A percentile compares a stretch with the other conserved stretches of the same genome.
Evolutionary conservation across 2,329 filamentous ascomycete species (phyloP).

Genomic region (Curvularia sp.): DNA sequence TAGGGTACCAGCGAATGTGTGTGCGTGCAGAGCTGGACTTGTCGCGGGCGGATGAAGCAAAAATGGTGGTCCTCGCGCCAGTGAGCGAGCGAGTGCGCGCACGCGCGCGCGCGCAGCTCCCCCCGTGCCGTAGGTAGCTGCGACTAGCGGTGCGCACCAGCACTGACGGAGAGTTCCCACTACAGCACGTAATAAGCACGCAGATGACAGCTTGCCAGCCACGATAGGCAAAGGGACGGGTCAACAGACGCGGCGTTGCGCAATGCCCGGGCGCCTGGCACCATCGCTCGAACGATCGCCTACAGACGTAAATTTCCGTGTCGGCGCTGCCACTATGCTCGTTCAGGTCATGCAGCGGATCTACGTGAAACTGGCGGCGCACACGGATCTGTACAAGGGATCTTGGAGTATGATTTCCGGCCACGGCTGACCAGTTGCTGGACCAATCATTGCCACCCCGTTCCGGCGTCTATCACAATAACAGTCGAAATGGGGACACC

Average conservation of each 20-base stretch:
- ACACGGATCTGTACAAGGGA: constrained; percentile 41
- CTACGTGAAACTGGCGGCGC: constrained; percentile 46
- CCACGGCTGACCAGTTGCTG: constrained; percentile 24
- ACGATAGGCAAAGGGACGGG: constrained; percentile 27
- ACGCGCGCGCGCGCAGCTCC: constrained; percentile 23
- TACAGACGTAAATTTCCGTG: constrained; percentile 46
- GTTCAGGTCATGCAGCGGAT: constrained; percentile 38
- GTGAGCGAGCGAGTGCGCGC: constrained; percentile 22
- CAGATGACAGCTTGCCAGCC: constrained; percentile 25
- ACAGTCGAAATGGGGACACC: constrained; percentile 17
- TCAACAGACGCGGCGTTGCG: constrained; percentile 45
- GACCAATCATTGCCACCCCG: constrained; percentile 30
- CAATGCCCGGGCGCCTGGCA: constrained; percentile 51
- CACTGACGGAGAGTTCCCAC: constrained; percentile 27
- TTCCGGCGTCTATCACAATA: constrained; percentile 15
- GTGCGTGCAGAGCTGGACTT: constrained; percentile 24
- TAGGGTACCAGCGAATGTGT: not conserved
- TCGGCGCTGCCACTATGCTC: constrained; percentile 41
- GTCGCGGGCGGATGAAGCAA: constrained; percentile 18
- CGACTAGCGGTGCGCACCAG: constrained; percentile 22
- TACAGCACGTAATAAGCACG: constrained; percentile 26
- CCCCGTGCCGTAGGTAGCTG: constrained; percentile 24
- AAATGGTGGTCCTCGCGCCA: constrained; percentile 24
- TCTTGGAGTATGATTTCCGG: constrained; percentile 40
- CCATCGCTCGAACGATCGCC: constrained; percentile 42